Evolutionary conservation across 305 asterid genomes (phyloP).

Genomic region (Fraxinus latifolia): DNA sequence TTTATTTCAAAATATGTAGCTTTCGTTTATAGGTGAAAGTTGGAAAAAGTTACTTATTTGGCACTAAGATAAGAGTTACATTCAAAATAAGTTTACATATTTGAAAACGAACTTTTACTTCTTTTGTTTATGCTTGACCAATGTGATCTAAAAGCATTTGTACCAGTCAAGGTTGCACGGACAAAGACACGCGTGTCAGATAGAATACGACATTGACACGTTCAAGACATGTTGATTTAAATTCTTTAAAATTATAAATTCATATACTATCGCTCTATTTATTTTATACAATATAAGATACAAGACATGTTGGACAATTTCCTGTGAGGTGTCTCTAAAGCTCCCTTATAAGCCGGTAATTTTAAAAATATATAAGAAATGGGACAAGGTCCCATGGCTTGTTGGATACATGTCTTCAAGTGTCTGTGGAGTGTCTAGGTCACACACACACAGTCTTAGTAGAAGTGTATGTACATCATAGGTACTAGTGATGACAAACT

Average conservation of each 20-base stretch:
- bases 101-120: not conserved
- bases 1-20: not conserved
- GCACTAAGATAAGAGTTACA: not conserved
- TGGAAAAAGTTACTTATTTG: not conserved
- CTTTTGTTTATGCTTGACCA: not conserved
- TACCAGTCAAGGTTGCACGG: not conserved
- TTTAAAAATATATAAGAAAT: no score
- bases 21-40: not conserved
- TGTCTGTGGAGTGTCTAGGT: not conserved
- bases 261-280: not conserved
- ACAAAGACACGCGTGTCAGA: not conserved
- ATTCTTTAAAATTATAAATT: no score
- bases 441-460: not conserved
- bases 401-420: not conserved
- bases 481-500: not conserved
- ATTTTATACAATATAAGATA: not conserved
- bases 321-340: not conserved
- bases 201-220: not conserved
- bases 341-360: not conserved
- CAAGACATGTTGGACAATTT: not conserved
- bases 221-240: not conserved
- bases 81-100: not conserved
- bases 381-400: not conserved
- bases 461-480: not conserved
- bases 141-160: not conserved